Evolutionary conservation across 352 stramenopile species (phyloP).

Genomic region (Phytophthora constricta): DNA sequence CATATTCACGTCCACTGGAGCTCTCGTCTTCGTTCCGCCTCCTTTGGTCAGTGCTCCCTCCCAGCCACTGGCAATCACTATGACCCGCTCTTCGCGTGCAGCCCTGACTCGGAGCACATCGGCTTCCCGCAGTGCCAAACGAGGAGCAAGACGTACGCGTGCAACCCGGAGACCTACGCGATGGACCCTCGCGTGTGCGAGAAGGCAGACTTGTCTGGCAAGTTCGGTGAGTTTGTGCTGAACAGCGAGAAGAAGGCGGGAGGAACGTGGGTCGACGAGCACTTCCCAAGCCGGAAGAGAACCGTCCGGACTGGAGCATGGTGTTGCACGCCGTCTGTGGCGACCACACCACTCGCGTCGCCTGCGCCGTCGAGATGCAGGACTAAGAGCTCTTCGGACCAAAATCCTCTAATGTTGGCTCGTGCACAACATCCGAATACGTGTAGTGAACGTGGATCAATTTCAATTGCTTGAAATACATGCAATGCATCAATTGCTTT

Average conservation of each 20-base stretch:
- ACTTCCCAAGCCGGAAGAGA: conserved; percentile 38
- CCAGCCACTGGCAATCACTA: conserved; percentile 57
- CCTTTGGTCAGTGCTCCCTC: conserved; percentile 43
- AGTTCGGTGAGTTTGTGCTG: conserved; percentile 44
- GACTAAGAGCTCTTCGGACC: conserved; percentile 1
- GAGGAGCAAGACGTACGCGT: conserved; percentile 43
- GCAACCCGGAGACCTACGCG: conserved; percentile 43
- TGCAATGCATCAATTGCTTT: no score
- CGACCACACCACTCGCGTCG: conserved; percentile 36
- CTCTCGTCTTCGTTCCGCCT: conserved; percentile 21
- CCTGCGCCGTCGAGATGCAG: conserved; percentile 41
- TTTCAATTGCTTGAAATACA: no score
- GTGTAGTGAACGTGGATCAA: no score
- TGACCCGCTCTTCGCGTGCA: conserved; percentile 56
- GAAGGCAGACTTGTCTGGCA: conserved; percentile 60
- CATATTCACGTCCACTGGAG: conserved; percentile 57
- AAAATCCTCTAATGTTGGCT: neutral
- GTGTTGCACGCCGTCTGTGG: conserved; percentile 48
- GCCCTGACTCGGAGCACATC: conserved; percentile 49
- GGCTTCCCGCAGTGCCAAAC: conserved; percentile 32
- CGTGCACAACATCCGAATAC: conserved; percentile 18
- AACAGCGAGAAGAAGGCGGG: conserved; percentile 24
- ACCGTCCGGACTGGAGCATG: conserved; percentile 47
- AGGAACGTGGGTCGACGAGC: conserved; percentile 36
- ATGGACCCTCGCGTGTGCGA: conserved; percentile 45